Conservation (phyloP, 2,329 filamentous ascomycete genomes). For the Colletotrichum limetticola region DNA sequence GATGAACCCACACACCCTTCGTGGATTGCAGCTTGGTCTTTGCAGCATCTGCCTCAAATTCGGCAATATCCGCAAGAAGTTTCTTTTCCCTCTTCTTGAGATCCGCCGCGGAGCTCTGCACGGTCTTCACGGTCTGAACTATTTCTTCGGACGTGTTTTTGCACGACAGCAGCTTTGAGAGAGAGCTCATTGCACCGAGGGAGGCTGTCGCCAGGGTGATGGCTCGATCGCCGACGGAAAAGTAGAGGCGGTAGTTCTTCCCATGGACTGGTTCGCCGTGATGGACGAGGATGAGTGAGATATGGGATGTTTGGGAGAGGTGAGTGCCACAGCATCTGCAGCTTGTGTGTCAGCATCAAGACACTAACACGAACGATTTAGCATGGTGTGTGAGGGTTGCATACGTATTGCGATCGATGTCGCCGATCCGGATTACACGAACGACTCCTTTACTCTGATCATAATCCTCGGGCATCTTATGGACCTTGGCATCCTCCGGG, state of each 20-base stretch:
- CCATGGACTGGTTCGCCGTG: slow-evolving; percentile 43
- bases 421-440: slow-evolving; percentile 42
- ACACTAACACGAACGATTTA: background rate
- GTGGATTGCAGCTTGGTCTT: slow-evolving; percentile 27
- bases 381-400: background rate
- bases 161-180: slow-evolving; percentile 42
- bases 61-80: slow-evolving; percentile 42
- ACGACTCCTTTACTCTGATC: slow-evolving; percentile 43
- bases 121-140: slow-evolving; percentile 23
- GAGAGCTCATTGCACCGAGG: slow-evolving; percentile 37
- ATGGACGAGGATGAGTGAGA: slow-evolving; percentile 42
- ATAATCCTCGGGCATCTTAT: slow-evolving; percentile 43
- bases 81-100: slow-evolving; percentile 41
- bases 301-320: slow-evolving; percentile 44
- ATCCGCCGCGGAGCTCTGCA: slow-evolving; percentile 36
- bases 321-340: slow-evolving; percentile 44
- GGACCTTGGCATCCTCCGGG: slow-evolving; percentile 39
- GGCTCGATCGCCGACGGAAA: slow-evolving; percentile 42
- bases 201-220: slow-evolving; percentile 39
- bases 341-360: background rate
- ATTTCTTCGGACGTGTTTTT: slow-evolving; percentile 39
- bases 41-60: slow-evolving; percentile 41
- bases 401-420: slow-evolving; percentile 44
- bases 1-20: slow-evolving; percentile 40
- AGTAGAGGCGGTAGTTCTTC: slow-evolving; percentile 45